Conservation (phyloP, 2,329 filamentous ascomycete genomes). For the Exophiala mesophila region DNA sequence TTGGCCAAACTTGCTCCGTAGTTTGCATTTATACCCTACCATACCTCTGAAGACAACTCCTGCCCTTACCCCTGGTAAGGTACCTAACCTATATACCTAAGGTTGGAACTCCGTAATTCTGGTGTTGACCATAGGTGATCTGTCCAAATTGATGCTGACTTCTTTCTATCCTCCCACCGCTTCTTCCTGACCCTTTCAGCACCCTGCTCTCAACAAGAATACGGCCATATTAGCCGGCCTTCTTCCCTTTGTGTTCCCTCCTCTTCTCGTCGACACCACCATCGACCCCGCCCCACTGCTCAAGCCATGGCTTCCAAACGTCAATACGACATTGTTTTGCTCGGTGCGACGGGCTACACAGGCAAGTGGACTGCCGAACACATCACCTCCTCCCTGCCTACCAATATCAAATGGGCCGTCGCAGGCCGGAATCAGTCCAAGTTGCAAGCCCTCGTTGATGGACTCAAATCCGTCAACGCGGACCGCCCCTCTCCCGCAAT, state of each 20-base stretch:
- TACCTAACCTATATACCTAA: too few species aligned
- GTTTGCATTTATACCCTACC: too few species aligned
- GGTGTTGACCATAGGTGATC: too few species aligned
- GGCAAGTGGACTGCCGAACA: conserved; percentile 72
- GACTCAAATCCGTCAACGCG: conserved; percentile 61
- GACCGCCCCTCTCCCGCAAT: conserved; percentile 68
- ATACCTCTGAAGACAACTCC: too few species aligned
- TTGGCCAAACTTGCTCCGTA: too few species aligned
- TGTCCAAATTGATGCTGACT: neutral
- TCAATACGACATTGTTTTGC: conserved; percentile 61
- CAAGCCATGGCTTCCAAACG: conserved; percentile 39
- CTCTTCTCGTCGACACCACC: neutral
- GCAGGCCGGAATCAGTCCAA: conserved; percentile 77
- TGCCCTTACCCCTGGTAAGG: too few species aligned
- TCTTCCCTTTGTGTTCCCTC: neutral
- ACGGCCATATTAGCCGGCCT: too few species aligned
- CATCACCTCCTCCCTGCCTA: conserved; percentile 65
- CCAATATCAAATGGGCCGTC: conserved; percentile 79
- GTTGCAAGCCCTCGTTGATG: conserved; percentile 62
- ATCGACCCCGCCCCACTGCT: neutral
- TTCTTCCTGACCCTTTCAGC: neutral
- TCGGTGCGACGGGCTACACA: conserved; percentile 76
- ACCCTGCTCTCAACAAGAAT: neutral
- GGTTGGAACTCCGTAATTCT: too few species aligned
- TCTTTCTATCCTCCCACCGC: too few species aligned